phyloP scores from a whole-genome alignment of 2,329 filamentous ascomycete species.

The Alternaria burnsii region DNA sequence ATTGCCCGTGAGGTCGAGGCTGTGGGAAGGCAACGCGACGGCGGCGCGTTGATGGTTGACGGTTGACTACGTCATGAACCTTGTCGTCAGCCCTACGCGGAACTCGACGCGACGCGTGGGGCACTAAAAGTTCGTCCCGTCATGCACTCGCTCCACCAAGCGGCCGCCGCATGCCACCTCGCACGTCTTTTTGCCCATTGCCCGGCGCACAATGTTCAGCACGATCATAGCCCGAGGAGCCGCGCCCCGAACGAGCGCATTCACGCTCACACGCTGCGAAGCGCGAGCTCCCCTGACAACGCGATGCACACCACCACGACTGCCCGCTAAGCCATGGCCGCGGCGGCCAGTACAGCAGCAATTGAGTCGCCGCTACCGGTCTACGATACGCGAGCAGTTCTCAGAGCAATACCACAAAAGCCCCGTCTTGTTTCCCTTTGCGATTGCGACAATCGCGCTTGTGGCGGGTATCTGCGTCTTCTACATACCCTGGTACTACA shows the following conservation, averaged over 20 bases:
- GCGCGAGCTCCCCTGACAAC: constrained; percentile 24
- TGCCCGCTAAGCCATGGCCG: constrained; percentile 37
- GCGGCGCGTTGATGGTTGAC: neutral
- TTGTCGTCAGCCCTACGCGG: constrained; percentile 41
- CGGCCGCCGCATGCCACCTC: constrained; percentile 15
- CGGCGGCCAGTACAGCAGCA: constrained; percentile 39
- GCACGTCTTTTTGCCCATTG: constrained; percentile 24
- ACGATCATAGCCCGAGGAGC: constrained; percentile 42
- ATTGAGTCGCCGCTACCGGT: constrained; percentile 37
- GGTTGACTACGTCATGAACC: constrained; percentile 18
- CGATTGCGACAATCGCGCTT: constrained; percentile 48
- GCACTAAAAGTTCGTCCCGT: constrained; percentile 39
- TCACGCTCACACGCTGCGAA: constrained; percentile 37
- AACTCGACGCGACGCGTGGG: constrained; percentile 27
- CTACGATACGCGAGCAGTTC: constrained; percentile 37
- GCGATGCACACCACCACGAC: constrained; percentile 27
- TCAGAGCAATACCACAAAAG: constrained; percentile 49
- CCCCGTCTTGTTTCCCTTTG: constrained; percentile 52
- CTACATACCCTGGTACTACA: constrained; percentile 59
- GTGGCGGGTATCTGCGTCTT: constrained; percentile 50
- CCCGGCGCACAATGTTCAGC: constrained; percentile 47
- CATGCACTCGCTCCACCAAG: constrained; percentile 29
- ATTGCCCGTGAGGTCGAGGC: constrained; percentile 16
- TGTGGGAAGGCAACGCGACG: too few species aligned
- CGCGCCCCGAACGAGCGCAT: constrained; percentile 28